These are phyloP conservation scores for Aspergillus arachidicola DNA, from an alignment of 2,329 filamentous ascomycete species.

Conservation along the genomic window DNA sequence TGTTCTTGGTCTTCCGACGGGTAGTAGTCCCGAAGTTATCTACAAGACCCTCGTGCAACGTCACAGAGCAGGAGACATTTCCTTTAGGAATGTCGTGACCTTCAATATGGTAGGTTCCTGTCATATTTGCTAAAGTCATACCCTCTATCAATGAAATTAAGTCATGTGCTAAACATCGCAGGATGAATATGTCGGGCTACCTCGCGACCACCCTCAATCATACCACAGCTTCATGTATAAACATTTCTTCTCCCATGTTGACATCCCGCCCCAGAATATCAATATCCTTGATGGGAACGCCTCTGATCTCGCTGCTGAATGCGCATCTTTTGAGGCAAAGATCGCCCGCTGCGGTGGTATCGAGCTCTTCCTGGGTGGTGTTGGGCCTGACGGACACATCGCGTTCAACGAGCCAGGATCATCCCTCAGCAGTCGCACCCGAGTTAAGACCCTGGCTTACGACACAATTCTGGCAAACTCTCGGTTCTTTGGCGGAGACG, in stretches of 20 bases:
- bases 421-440: conserved; percentile 73
- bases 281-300: conserved; percentile 84
- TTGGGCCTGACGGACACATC: conserved; percentile 84
- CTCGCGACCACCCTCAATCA: conserved; percentile 79
- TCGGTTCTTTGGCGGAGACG: conserved; percentile 76
- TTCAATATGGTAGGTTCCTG: conserved; percentile 75
- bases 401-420: conserved; percentile 90
- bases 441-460: conserved; percentile 84
- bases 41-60: conserved; percentile 72
- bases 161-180: conserved; percentile 35
- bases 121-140: neutral
- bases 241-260: conserved; percentile 84
- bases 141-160: neutral
- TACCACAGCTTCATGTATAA: conserved; percentile 95
- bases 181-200: conserved; percentile 86
- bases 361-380: conserved; percentile 81
- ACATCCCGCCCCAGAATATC: conserved; percentile 79
- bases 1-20: conserved; percentile 80
- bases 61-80: conserved; percentile 60
- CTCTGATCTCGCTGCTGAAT: conserved; percentile 73
- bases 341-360: conserved; percentile 77
- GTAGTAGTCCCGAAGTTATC: conserved; percentile 76
- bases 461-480: conserved; percentile 86
- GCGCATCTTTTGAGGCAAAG: conserved; percentile 75
- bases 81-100: conserved; percentile 84